A percentile compares a stretch with the other conserved stretches of the same genome.
Evolutionary conservation across 2,329 filamentous ascomycete genomes (phyloP).

Genomic region (Fusarium algeriense): DNA sequence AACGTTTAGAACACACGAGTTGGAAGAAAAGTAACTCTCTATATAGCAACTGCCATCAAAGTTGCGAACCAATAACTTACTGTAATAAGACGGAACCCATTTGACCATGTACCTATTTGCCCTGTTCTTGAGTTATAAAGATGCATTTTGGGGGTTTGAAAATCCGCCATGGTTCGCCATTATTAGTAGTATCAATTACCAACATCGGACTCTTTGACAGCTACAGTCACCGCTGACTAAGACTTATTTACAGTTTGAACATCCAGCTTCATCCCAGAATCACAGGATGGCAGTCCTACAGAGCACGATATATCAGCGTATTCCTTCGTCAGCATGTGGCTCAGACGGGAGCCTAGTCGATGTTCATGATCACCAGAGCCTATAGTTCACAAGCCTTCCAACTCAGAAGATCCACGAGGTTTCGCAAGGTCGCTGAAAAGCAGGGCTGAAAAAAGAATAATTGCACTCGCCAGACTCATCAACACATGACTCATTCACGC

Average conservation of each 20-base stretch:
- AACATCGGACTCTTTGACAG: no score
- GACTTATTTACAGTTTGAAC: not conserved
- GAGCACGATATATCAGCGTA: not conserved
- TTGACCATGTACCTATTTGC: no score
- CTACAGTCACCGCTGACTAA: not conserved
- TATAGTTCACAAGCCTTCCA: not conserved
- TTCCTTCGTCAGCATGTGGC: not conserved
- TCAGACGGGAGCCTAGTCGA: not conserved
- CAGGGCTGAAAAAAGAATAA: not conserved
- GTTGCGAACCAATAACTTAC: not conserved
- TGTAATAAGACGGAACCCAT: no score
- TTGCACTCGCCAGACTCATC: not conserved
- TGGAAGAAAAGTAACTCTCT: not conserved
- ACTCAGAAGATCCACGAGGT: not conserved
- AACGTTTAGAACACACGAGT: not conserved
- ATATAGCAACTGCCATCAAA: not conserved
- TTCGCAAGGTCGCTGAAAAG: not conserved
- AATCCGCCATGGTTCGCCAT: not conserved
- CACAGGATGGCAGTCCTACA: not conserved
- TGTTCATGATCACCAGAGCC: not conserved
- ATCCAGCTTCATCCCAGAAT: not conserved
- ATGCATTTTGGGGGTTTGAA: not conserved
- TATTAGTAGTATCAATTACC: no score
- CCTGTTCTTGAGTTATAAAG: no score
- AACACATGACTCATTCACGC: conserved; percentile 1